Evolutionary conservation across 306 rosid species (phyloP), one percentile per base, ranked within the genome.

Genomic region (Ziziphus jujuba): DNA sequence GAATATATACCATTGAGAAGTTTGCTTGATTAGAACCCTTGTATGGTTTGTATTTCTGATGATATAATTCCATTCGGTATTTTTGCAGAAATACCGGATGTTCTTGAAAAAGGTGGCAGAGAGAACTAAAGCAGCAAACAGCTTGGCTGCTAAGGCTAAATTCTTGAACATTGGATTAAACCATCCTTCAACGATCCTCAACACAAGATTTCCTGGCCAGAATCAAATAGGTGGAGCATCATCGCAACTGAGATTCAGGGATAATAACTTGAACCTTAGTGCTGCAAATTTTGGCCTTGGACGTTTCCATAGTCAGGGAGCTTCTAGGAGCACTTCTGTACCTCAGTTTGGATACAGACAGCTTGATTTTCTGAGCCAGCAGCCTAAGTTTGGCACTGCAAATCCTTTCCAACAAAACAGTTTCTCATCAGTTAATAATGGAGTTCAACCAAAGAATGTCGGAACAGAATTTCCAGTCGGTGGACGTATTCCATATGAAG

Each of bases 31-130:
- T 40, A 40, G 0, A 40, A 10, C 45, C 45, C 45, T 28, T 28
- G 2, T 12, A 40, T 40, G 45, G 15, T 12, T 10, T 31, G 62
- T 31, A 38, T 28, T 36, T 28, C 24, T 38, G 6, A 33, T 33
- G 63, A 4, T 36, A n/a, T 28, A 2, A 5, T 5, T 48, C 6
- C 19, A 1, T 11, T n/a, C 1, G 17, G 21, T 15, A 0, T 2
- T 23, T 38, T 40, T 25, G 6, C 72, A 67, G 72, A 54, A 67
- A 14, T 67, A 67, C 23, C 49, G 72, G 44, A 20, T 54, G 54
- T 67, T 67, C 23, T 24, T 67, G 28, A 67, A 52, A 23, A 67
- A 31, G 54, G 63, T 67, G 9, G 72, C 63, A 11, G 72, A 22
- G 14, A 67, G 14, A 14, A 67, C 56, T 55, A 17, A 53, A 54